A percentile compares a stretch with the other conserved stretches of the same genome.
phyloP scores from a whole-genome alignment of 2,329 filamentous ascomycete species.

The Exophiala sideris region DNA sequence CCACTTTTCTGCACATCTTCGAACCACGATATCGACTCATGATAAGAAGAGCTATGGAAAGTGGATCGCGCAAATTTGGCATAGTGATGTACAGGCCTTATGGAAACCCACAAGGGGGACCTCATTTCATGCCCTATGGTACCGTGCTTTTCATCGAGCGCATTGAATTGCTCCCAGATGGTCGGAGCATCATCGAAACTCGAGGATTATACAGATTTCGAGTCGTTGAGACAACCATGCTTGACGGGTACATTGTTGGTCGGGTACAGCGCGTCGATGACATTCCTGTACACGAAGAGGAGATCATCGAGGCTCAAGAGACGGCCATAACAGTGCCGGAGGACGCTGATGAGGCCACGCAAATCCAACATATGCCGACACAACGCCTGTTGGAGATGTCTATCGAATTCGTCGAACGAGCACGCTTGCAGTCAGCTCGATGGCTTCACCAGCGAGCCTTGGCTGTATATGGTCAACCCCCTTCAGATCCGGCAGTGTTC shows the following conservation, averaged over 20 bases:
- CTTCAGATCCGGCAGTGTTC: conserved; percentile 71
- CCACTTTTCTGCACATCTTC: conserved; percentile 85
- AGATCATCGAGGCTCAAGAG: conserved; percentile 69
- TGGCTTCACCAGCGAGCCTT: conserved; percentile 74
- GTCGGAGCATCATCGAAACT: conserved; percentile 76
- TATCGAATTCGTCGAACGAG: conserved; percentile 64
- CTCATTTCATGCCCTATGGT: conserved; percentile 68
- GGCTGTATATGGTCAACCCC: conserved; percentile 72
- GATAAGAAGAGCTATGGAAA: conserved; percentile 72
- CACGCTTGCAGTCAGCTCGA: conserved; percentile 64
- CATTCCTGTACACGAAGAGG: conserved; percentile 76
- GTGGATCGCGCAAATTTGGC: conserved; percentile 70
- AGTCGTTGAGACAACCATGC: conserved; percentile 59
- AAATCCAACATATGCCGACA: conserved; percentile 63
- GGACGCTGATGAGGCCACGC: conserved; percentile 32
- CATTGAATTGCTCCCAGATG: conserved; percentile 70
- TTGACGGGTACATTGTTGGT: conserved; percentile 78
- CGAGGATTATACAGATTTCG: conserved; percentile 73
- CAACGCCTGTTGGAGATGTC: conserved; percentile 64
- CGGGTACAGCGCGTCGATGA: conserved; percentile 75
- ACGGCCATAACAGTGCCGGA: conserved; percentile 42
- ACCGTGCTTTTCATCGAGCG: conserved; percentile 74
- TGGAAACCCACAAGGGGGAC: conserved; percentile 51
- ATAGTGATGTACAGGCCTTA: conserved; percentile 71
- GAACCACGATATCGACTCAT: conserved; percentile 90